Evolutionary conservation across 306 rosid species (phyloP), one percentile per base, ranked within the genome.

Genomic region (Coriaria nepalensis): DNA sequence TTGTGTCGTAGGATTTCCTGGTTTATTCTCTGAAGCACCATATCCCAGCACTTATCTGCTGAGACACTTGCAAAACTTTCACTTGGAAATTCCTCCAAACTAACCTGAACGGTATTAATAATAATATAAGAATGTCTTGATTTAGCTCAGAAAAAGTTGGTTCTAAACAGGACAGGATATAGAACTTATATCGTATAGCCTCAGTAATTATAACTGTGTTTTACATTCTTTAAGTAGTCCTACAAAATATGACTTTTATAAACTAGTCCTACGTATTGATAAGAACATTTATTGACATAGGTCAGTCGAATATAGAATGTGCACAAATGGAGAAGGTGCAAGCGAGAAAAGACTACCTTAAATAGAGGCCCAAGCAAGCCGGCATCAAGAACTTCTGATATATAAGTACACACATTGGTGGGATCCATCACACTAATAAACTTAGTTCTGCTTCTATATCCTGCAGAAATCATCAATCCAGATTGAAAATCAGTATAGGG

Each of bases 321-420:
- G 44, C 52, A 41, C n/a, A 52, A 53, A 59, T 49, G 35, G 42
- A 47, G 37, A 39, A 51, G 33, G 32, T 13, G 10, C 46, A 47
- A 43, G 65, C 40, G 40, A 49, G 48, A 68, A 59, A 40, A 37
- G 61, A 57, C 29, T 8, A 90, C 98, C 94, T 82, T 78, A 65
- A 85, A 92, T 56, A 85, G 71, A 45, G 98, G 98, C 38, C 98
- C 93, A 52, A 85, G 77, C 37, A 82, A 61, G 47, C 96, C 96
- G 38, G 83, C 92, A 75, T 85, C 87, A 45, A 82, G 53, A 39
- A 92, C 94, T 79, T 85, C 87, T 43, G 92, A 92, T 46, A 72
- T 57, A 66, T 85, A 92, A 71, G 68, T 69, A 60, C 78, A 74
- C 29, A 68, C 49, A 55, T 56, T 78, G 52, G 78, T 41, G n/a